phyloP scores from a whole-genome alignment of 768 basidiomycete genomes.

The Agrocybe chaxingu region DNA sequence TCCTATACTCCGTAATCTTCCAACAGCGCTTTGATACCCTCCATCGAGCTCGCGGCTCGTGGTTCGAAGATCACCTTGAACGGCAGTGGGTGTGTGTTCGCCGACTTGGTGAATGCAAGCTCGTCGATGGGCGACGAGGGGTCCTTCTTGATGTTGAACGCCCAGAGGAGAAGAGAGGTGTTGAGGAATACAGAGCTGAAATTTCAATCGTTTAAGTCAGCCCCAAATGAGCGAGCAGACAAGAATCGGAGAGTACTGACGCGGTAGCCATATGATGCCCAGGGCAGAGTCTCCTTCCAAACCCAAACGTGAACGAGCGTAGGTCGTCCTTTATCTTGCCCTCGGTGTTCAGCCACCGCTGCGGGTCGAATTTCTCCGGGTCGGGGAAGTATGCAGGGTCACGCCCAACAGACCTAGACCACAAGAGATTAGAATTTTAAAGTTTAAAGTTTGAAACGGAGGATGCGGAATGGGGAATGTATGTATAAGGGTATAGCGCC shows the following conservation, averaged over 20 bases:
- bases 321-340: conserved; percentile 50
- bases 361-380: conserved; percentile 56
- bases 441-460: not conserved
- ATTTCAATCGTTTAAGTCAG: too few relatives aligned
- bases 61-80: conserved; percentile 60
- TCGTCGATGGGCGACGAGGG: conserved; percentile 55
- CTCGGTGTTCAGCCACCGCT: conserved; percentile 48
- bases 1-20: conserved; percentile 34
- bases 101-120: conserved; percentile 58
- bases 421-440: not conserved
- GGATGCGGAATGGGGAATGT: not conserved
- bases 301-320: conserved; percentile 53
- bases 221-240: not conserved
- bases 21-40: conserved; percentile 35
- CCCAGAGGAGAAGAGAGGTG: conserved; percentile 61
- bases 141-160: conserved; percentile 55
- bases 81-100: conserved; percentile 60
- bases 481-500: too few relatives aligned
- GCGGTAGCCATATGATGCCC: conserved; percentile 57
- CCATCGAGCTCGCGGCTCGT: conserved; percentile 28
- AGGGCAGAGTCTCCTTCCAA: conserved; percentile 60
- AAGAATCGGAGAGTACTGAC: conserved; percentile 17
- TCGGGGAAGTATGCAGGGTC: conserved; percentile 58
- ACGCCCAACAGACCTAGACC: conserved; percentile 47
- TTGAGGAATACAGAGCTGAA: conserved; percentile 65